Conservation (phyloP, 2,329 filamentous ascomycete genomes). For the Penicillium sclerotiorum region DNA sequence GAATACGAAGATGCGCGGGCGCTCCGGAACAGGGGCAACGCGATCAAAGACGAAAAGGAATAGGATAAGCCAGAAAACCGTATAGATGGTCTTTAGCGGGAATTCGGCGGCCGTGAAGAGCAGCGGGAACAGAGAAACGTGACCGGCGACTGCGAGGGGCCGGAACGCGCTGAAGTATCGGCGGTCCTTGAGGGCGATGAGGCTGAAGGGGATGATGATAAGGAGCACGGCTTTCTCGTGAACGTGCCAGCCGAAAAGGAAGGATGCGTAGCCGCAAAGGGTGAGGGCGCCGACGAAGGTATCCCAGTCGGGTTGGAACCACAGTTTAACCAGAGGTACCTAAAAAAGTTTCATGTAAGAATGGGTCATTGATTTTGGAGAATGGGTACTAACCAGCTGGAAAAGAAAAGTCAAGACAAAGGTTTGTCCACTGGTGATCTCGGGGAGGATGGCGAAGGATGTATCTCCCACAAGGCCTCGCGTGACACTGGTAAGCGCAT, state of each 20-base stretch:
- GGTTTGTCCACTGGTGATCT: constrained; percentile 77
- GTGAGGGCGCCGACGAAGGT: constrained; percentile 87
- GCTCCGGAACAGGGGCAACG: constrained; percentile 78
- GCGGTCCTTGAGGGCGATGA: constrained; percentile 86
- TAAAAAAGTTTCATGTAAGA: constrained; percentile 36
- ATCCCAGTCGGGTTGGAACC: constrained; percentile 79
- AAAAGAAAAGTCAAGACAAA: constrained; percentile 82
- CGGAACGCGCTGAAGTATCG: constrained; percentile 90
- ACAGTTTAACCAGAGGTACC: constrained; percentile 79
- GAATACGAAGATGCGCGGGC: constrained; percentile 81
- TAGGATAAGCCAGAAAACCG: constrained; percentile 83
- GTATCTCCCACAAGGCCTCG: constrained; percentile 92
- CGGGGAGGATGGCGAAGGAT: constrained; percentile 87
- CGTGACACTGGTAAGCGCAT: constrained; percentile 84
- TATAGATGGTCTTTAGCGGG: constrained; percentile 91
- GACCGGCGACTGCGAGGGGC: constrained; percentile 86
- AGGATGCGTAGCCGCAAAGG: constrained; percentile 92
- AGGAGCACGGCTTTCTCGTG: constrained; percentile 96
- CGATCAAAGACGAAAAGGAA: constrained; percentile 87
- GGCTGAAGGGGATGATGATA: constrained; percentile 91
- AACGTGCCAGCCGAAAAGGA: constrained; percentile 97
- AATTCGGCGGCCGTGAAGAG: constrained; percentile 92
- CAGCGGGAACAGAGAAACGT: constrained; percentile 92
- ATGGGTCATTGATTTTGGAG: constrained; percentile 7
- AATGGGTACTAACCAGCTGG: constrained; percentile 60